These are phyloP conservation scores for Pythium rhizo-oryzae DNA, from an alignment of 352 stramenopile genomes.

Conservation along the genomic window DNA sequence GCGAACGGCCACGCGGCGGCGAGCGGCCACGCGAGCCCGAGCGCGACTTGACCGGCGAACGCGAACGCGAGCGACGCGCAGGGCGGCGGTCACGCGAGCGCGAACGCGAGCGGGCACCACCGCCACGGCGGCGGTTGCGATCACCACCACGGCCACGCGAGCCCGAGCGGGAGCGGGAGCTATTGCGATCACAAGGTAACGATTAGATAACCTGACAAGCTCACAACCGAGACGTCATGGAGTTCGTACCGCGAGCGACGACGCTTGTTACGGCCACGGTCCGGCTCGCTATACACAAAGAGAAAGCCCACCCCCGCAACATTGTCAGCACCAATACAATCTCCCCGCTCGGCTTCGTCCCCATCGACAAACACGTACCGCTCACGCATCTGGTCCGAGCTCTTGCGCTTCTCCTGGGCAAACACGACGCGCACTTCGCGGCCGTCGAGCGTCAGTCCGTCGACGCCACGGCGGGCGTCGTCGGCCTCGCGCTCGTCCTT, in stretches of 20 bases:
- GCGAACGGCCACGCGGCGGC: conserved; percentile 32
- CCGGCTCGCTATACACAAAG: conserved; percentile 3
- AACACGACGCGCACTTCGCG: conserved; percentile 95
- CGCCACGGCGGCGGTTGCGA: conserved; percentile 20
- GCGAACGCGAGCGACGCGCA: conserved; percentile 29
- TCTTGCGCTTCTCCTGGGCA: conserved; percentile 96
- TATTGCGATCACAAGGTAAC: neutral
- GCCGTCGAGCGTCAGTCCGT: conserved; percentile 92
- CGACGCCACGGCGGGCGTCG: conserved; percentile 90
- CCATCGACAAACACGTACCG: conserved; percentile 35
- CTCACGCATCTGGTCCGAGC: conserved; percentile 93
- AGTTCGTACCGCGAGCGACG: conserved; percentile 20
- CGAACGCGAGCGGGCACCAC: conserved; percentile 39
- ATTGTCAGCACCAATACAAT: no score
- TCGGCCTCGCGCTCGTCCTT: conserved; percentile 90
- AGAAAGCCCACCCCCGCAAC: no score
- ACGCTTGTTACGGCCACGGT: conserved; percentile 18
- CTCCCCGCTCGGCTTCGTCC: neutral
- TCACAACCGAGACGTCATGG: no score
- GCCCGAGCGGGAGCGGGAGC: conserved; percentile 55
- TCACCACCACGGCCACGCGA: conserved; percentile 32
- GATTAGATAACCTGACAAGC: no score
- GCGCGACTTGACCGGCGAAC: conserved; percentile 41
- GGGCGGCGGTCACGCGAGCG: conserved; percentile 41
- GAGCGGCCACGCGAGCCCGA: conserved; percentile 44